Base-by-base conservation (phyloP, 208 protist species). In the Leishmania martiniquensis region DNA sequence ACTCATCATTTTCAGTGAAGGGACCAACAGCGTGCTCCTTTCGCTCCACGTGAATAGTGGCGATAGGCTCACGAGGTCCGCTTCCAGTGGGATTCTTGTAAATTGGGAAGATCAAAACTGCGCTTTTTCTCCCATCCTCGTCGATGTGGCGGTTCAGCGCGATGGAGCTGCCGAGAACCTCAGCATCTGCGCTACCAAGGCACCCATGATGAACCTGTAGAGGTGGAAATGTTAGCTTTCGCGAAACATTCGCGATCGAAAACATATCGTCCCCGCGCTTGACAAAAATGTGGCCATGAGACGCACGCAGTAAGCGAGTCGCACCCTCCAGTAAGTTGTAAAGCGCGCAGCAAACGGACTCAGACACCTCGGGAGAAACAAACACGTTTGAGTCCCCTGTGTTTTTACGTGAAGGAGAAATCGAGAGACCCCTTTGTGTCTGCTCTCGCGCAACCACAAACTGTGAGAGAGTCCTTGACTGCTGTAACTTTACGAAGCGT, bases 101-200 rank as follows among this genome's bases (percentile, higher is more conserved):
- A 69, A 96, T 81, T 57, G 93, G 93, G 74, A 96, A 96, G 44
- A 96, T 86, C 57, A 97, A 67, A 39, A 94, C 34, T 69, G 89
- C 88, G 5, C 73, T 63, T 29, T 82, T 81, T 37, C 81, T 75
- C 34, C 80, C 73, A 22, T 70, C 68, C 45, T 93, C 93, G 37
- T 82, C 77, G 45, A 81, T 83, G 57, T 87, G 72, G 44, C 93
- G 92, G 75, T 94, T 97, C 37, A 96, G 69, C 29, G 94, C 91
- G 70, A 97, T 95, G 37, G 91, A 89, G 81, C 94, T 97, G 10
- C 81, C 89, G 10, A 97, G 82, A 66, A 97, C 94, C 57, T 96
- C 91, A 10, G 91, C 89, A 71, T 94, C 91, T 13, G 85, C n/a
- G 29, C 87, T 94, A 29, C 88, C 91, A 54, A 90, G 72, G 76